Base-by-base conservation (phyloP, 768 basidiomycete species). In the Lactifluus subvellereus region DNA sequence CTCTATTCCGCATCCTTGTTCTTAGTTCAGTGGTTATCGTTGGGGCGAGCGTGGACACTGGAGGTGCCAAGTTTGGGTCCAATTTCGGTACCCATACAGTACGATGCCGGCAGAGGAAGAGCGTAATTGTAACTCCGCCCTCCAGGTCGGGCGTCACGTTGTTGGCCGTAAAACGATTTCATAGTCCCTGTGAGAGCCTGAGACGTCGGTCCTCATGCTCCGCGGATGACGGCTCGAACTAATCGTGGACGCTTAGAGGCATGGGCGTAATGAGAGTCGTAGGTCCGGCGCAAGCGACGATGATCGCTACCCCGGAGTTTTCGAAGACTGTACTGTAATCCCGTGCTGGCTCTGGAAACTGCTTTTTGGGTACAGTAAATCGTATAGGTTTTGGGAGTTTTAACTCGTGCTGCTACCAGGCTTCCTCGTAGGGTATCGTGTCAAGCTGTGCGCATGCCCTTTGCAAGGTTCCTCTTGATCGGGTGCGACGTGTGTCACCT, bases 131-230 rank as follows among this genome's bases (percentile, higher is more conserved):
- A 48, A 27, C 47, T 48, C 47, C 47, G 47, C 47, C 47, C 22
- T 13, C 22, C 22, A 27, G 50, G 50, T 6, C 32, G 16, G 27
- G 6, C 27, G 30, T 16, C 16, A 32, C 9, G 30, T 13, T 13
- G 11, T 20, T 86, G 53, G 79, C 79, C 78, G 45, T 57, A 35
- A 38, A 50, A 65, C 49, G n/a, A 33, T 48, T 43, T 53, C 35
- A n/a, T 0, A 3, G 55, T 13, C n/a, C 37, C 18, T 20, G 61
- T 55, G 56, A 42, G 43, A 50, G 27, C 27, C 27, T 27, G 27
- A 50, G 40, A n/a, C n/a, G 4, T 30, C 27, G 16, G 10, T 40
- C 48, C 48, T 40, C 60, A 61, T 52, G 56, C 33, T 35, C 56
- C 56, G 56, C 56, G 56, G 45, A 48, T 20, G 45, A n/a, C 56